phyloP scores from a whole-genome alignment of 1,139 yeast genomes.

The Suhomyces guaymorum region DNA sequence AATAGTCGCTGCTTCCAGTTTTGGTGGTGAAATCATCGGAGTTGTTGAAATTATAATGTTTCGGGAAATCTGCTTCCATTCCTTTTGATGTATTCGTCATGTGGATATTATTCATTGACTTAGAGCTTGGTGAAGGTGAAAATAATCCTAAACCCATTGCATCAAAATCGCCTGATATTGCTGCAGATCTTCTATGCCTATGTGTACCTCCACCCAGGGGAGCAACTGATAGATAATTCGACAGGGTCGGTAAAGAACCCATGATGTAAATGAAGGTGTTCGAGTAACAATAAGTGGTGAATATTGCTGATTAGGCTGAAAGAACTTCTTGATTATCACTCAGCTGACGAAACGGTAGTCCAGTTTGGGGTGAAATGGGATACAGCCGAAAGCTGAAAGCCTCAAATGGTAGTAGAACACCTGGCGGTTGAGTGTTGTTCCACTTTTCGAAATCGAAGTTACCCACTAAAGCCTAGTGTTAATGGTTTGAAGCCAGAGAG shows the following conservation, averaged over 20 bases:
- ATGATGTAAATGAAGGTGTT: no score
- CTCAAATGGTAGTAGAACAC: no score
- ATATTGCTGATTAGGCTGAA: no score
- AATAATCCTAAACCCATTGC: constrained; percentile 42
- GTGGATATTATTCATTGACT: constrained; percentile 12
- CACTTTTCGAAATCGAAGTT: no score
- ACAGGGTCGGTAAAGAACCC: constrained; percentile 17
- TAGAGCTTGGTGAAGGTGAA: constrained; percentile 24
- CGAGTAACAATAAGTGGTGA: no score
- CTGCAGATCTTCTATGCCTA: constrained; percentile 69
- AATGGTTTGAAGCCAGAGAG: no score
- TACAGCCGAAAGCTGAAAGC: no score
- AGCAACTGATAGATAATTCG: constrained; percentile 16
- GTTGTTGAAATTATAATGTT: constrained; percentile 34
- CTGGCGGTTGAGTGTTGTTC: no score
- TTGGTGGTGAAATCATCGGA: constrained; percentile 36
- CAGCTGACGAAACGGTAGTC: no score
- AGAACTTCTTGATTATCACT: no score
- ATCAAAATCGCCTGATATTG: constrained; percentile 74
- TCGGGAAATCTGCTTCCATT: constrained; percentile 18
- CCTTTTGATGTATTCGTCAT: constrained; percentile 3
- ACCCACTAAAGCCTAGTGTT: no score
- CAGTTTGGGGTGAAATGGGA: no score
- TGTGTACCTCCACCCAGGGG: constrained; percentile 46
- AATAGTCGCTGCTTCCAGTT: constrained; percentile 24